These are phyloP conservation scores for Candida montana DNA, from an alignment of 805 yeast genomes.

Conservation along the genomic window DNA sequence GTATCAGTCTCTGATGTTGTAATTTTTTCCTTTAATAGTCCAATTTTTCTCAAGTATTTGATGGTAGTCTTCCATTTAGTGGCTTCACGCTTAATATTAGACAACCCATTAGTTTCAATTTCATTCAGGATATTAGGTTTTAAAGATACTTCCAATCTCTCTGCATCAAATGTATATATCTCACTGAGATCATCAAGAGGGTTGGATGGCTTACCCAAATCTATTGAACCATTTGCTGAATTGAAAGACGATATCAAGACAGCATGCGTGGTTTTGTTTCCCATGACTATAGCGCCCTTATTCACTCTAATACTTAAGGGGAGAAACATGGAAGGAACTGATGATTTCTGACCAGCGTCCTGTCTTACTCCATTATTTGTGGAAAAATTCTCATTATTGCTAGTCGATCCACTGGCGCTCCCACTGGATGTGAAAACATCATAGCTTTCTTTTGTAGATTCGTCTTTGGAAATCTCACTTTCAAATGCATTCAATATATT, in stretches of 20 bases:
- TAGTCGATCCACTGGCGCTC: constrained; percentile 9
- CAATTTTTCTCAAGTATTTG: constrained; percentile 16
- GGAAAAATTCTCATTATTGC: not conserved
- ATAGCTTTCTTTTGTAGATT: constrained; percentile 11
- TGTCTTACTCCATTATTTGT: not conserved
- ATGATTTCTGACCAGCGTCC: not conserved
- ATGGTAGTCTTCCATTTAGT: constrained; percentile 5
- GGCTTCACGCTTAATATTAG: constrained; percentile 1
- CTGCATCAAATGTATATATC: constrained; percentile 38
- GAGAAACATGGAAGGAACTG: constrained; percentile 32
- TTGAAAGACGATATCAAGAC: constrained; percentile 58
- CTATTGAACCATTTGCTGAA: constrained; percentile 50
- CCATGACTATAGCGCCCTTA: constrained; percentile 71
- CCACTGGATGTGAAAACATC: constrained; percentile 10
- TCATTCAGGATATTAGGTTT: constrained; percentile 68
- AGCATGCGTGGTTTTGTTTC: constrained; percentile 75
- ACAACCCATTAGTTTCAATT: not conserved
- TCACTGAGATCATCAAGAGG: constrained; percentile 54
- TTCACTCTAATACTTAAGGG: constrained; percentile 61
- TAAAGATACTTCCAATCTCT: constrained; percentile 52
- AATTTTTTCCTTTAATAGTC: not conserved
- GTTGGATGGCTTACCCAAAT: constrained; percentile 44
- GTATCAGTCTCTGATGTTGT: not conserved
- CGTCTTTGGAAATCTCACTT: constrained; percentile 9
- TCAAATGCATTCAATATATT: constrained; percentile 41